Evolutionary conservation across 2,329 filamentous ascomycete species (phyloP), one percentile per base, ranked within the genome.

Genomic region (Teratosphaeriaceae sp.): DNA sequence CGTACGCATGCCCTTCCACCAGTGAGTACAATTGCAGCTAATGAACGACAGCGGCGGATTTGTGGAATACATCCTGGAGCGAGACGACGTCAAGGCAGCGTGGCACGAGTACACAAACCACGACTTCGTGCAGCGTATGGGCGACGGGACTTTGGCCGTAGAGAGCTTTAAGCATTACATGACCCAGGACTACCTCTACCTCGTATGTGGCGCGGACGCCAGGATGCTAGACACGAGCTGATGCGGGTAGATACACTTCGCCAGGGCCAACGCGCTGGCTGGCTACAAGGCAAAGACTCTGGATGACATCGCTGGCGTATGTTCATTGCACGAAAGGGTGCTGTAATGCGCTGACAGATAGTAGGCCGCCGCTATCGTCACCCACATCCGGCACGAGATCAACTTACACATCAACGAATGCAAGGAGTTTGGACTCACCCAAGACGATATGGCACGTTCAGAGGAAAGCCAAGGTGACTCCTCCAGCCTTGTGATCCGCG

Each of bases 141-240:
- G 84, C 1, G 73, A 83, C 45, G 88, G 88, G 0, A 83, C 77
- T 6, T 69, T 97, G 16, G 83, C 85, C 0, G 54, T 84, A 1
- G 78, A 84, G 33, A 82, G 80, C 0, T 97, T 95, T 71, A 92
- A 88, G 63, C 76, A 84, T 29, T 97, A 96, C 61, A 78, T 97
- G 43, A 75, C 92, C 8, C 90, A 97, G 56, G 90, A 97, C 58
- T 96, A 96, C 57, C 72, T 95, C 3, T 97, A 92, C 58, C 69
- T 96, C 33, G 85, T 92, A 56, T 31, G n/a, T n/a, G n/a, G n/a
- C n/a, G n/a, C n/a, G n/a, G n/a, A n/a, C n/a, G n/a, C n/a, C n/a
- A n/a, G n/a, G n/a, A n/a, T n/a, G n/a, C n/a, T n/a, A n/a, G n/a
- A n/a, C n/a, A n/a, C n/a, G n/a, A n/a, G 20, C 38, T 35, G 38